A percentile compares a stretch with the other conserved stretches of the same genome.
phyloP scores from a whole-genome alignment of 495 filamentous ascomycete species.

The Penicillium nucicola region DNA sequence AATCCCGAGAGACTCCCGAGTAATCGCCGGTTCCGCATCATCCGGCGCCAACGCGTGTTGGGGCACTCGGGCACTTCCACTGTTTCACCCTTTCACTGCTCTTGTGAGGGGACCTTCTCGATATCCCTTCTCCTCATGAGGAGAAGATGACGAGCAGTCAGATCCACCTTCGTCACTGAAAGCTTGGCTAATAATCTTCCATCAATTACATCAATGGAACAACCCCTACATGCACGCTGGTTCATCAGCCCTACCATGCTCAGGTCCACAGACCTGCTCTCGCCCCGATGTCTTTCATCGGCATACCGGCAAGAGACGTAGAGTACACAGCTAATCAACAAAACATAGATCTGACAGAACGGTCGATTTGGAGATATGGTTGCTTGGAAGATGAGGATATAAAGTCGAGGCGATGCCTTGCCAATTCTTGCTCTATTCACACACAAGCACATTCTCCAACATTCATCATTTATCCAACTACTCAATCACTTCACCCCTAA shows the following conservation, averaged over 20 bases:
- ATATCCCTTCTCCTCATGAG: conserved; percentile 24
- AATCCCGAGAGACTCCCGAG: neutral
- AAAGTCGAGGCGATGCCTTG: neutral
- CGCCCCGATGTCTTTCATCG: neutral
- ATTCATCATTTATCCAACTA: too few relatives aligned
- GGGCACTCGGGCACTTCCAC: too few relatives aligned
- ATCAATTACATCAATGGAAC: too few relatives aligned
- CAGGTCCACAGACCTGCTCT: neutral
- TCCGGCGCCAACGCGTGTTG: too few relatives aligned
- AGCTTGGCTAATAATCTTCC: neutral
- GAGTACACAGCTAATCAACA: too few relatives aligned
- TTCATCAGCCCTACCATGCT: neutral
- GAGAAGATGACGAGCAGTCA: conserved; percentile 9
- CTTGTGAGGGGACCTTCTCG: conserved; percentile 7
- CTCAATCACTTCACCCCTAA: too few relatives aligned
- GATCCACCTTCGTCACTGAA: neutral
- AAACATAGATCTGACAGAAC: too few relatives aligned
- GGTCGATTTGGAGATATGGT: neutral
- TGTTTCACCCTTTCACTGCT: too few relatives aligned
- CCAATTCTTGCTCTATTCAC: neutral
- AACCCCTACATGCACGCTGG: neutral
- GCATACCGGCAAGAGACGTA: neutral
- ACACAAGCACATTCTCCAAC: neutral
- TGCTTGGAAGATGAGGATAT: neutral
- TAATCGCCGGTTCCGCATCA: neutral